A percentile compares a stretch with the other conserved stretches of the same genome.
Evolutionary conservation across 208 protist genomes (phyloP).

Genomic region (Novymonas esmeraldas): DNA sequence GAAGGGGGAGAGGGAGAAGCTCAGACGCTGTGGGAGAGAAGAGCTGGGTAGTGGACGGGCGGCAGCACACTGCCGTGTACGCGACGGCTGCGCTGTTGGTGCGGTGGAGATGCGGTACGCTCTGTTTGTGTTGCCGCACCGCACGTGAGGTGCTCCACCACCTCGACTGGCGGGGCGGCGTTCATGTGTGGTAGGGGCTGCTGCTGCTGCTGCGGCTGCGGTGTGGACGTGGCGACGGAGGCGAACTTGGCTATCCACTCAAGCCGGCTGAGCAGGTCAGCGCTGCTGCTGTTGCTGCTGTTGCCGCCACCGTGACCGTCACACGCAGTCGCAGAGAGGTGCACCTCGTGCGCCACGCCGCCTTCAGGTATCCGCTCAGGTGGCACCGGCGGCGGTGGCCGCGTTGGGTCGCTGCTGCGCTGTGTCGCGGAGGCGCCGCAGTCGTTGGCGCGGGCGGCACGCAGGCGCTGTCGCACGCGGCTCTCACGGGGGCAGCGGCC

Average conservation of each 20-base stretch:
- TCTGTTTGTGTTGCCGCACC: not conserved
- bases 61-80: constrained; percentile 31
- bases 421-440: not conserved
- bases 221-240: too few species aligned
- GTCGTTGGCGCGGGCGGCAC: constrained; percentile 3
- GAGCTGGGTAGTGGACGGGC: constrained; percentile 25
- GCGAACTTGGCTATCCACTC: too few species aligned
- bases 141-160: not conserved
- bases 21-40: constrained; percentile 5
- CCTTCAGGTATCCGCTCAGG: too few species aligned
- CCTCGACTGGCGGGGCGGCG: too few species aligned
- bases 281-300: too few species aligned
- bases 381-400: not conserved
- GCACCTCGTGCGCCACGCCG: too few species aligned
- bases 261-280: too few species aligned
- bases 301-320: too few species aligned
- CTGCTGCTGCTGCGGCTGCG: too few species aligned
- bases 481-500: not conserved
- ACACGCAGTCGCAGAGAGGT: too few species aligned
- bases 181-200: too few species aligned
- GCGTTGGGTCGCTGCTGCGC: not conserved
- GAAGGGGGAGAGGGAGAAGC: not conserved
- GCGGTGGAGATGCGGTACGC: constrained; percentile 2
- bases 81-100: not conserved
- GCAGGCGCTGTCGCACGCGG: constrained; percentile 12